These are phyloP conservation scores for Ligustrum vulgare DNA, from an alignment of 257 asterid genomes.

Conservation along the genomic window DNA sequence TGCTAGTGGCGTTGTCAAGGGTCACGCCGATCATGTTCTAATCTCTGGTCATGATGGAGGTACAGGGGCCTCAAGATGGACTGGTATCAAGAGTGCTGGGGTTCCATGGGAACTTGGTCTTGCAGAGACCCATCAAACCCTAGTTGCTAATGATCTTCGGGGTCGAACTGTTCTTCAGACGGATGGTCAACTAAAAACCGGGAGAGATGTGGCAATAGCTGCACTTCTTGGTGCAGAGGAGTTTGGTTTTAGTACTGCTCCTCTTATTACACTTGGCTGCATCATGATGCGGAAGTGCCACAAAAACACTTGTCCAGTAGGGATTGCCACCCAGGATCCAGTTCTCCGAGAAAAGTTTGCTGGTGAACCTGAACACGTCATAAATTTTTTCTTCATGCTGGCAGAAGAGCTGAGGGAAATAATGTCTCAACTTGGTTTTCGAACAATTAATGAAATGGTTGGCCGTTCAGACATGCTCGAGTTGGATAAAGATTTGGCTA, in stretches of 20 bases:
- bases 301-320: constrained; percentile 97
- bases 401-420: constrained; percentile 96
- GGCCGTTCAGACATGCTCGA: constrained; percentile 98
- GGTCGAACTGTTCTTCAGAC: constrained; percentile 94
- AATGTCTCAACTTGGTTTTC: constrained; percentile 89
- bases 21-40: constrained; percentile 96
- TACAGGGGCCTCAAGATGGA: constrained; percentile 98
- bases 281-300: constrained; percentile 99
- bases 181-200: constrained; percentile 97
- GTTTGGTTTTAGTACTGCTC: constrained; percentile 99
- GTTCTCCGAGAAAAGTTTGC: constrained; percentile 92
- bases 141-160: constrained; percentile 98
- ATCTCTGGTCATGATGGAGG: constrained; percentile 99
- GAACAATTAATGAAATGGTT: constrained; percentile 83
- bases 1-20: constrained; percentile 97
- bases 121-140: constrained; percentile 97
- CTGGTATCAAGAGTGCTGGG: constrained; percentile 98
- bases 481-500: constrained; percentile 65
- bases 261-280: constrained; percentile 95
- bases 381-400: constrained; percentile 95
- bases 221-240: constrained; percentile 99
- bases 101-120: constrained; percentile 99
- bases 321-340: constrained; percentile 99
- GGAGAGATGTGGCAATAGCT: constrained; percentile 95
- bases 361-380: constrained; percentile 97